Evolutionary conservation across 2,329 filamentous ascomycete genomes (phyloP), one percentile per base, ranked within the genome.

Genomic region (Fusarium buxicola): DNA sequence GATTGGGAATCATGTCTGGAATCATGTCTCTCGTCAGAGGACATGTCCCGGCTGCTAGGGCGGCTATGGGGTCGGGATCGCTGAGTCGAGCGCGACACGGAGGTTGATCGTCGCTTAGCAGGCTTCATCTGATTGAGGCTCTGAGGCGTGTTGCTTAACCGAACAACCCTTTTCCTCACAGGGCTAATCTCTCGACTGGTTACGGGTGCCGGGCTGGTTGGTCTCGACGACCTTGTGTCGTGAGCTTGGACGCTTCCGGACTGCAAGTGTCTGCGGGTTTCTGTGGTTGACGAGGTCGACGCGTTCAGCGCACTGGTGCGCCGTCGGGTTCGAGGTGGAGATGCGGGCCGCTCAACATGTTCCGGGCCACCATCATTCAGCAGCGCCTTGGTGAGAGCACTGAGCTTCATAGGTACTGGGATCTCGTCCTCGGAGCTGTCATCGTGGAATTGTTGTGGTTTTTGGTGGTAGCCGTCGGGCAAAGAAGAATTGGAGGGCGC

Each of bases 381-480:
- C 13, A 97, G 82, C 16, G 92, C 94, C 73, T 95, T 94, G 44
- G 94, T 96, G 66, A 95, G 86, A 70, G 94, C 93, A 74, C 93
- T 97, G 74, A 97, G 90, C 79, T 95, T 96, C 86, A 95, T 92
- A 70, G 93, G 93, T 68, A 92, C 90, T 13, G 91, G 91, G 25
- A 96, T 92, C 77, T 97, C 94, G 72, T 97, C 94, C 77, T 97
- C 94, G 21, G 94, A 97, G 81, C 92, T 97, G 73, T 97, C 94
- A 69, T 92, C 89, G 66, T 74, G 65, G 58, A 75, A 89, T 56
- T 75, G 82, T 43, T 81, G 80, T 56, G 81, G 81, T 51, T 81
- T 75, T 34, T 78, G 77, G 38, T 76, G 66, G 46, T 81, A 77
- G 45, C 72, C 64, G 55, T 74, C 69, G 9, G 73, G 56, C 39